phyloP scores from a whole-genome alignment of 345 rosid species.

The Raphanus sativus region DNA sequence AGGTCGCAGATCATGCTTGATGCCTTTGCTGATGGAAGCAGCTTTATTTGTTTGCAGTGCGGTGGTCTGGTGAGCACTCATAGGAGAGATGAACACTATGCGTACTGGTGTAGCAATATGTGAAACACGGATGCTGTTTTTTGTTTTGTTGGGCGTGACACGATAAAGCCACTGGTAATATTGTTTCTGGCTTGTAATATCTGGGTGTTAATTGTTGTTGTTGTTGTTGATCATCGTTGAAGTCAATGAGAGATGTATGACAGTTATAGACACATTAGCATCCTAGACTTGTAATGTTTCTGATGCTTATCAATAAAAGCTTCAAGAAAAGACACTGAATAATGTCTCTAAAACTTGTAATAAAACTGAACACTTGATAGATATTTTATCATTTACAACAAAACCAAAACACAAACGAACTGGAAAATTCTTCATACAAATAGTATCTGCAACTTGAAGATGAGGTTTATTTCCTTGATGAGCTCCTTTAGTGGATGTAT shows the following conservation, averaged over 20 bases:
- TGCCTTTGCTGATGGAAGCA: conserved; percentile 92
- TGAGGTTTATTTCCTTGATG: conserved; percentile 31
- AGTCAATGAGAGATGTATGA: conserved; percentile 3
- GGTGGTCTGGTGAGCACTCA: conserved; percentile 90
- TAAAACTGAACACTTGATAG: neutral
- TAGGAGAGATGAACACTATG: conserved; percentile 87
- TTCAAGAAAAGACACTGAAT: neutral
- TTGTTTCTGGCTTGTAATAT: conserved; percentile 6
- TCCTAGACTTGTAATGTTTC: conserved; percentile 3
- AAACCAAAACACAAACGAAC: conserved; percentile 4
- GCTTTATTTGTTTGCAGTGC: conserved; percentile 85
- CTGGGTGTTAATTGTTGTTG: neutral
- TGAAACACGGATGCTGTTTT: conserved; percentile 23
- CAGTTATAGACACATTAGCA: neutral
- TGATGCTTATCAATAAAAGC: conserved; percentile 2
- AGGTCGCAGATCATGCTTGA: conserved; percentile 79
- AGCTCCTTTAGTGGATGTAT: conserved; percentile 27
- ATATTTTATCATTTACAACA: conserved; percentile 28
- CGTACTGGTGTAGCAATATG: conserved; percentile 73
- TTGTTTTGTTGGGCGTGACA: neutral
- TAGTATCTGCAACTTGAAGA: conserved; percentile 42
- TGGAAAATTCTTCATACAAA: conserved; percentile 35
- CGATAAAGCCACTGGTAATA: neutral
- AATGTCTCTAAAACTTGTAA: neutral
- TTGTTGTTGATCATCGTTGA: neutral